Base-by-base conservation (phyloP, 805 yeast genomes). In the Cyberlindnera euphorbiiphila region DNA sequence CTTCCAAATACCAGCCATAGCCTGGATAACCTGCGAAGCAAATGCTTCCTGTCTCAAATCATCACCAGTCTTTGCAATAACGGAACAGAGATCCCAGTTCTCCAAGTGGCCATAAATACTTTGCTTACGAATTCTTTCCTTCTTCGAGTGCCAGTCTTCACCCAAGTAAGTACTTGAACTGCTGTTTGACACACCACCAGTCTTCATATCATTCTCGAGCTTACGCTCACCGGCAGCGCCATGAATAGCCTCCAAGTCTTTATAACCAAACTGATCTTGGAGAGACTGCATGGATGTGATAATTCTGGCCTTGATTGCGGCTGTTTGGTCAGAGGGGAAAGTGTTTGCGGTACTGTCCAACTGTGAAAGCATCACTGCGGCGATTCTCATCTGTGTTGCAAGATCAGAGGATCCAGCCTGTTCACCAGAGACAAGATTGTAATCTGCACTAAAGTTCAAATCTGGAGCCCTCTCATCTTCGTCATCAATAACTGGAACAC, bases 41-140 rank as follows among this genome's bases (percentile, higher is more conserved):
- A 93, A 88, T 0, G 98, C 96, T 60, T 93, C 98, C 58, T 93
- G 98, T 17, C 96, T 84, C 35, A 93, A 61, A 62, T 93, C 98
- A 53, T 85, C 91, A 24, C 98, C 98, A 21, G 95, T 91, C 56
- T 93, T 93, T 10, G 94, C 96, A 56, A 93, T 93, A 3, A 91
- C 96, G 1, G 97, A 89, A 48, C 91, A 87, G 26, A 93, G 60
- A 45, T 93, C 97, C 98, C 98, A 93, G 57, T 87, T 85, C 18
- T 82, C 85, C 22, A 84, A 60, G 55, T 88, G 93, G 0, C 98
- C 98, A 54, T 69, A 88, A 8, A 78, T 75, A 34, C 95, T 85
- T 12, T 83, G 71, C 35, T 74, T 74, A 39, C 95, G 71, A 29
- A 93, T 89, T 46, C 98, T 68, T 41, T 76, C 81, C 53, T 79